Percentiles rank a stretch among this genome's conserved stretches.
Conservation (phyloP, 331 rosid species). For the Erythrophleum ivorense region DNA sequence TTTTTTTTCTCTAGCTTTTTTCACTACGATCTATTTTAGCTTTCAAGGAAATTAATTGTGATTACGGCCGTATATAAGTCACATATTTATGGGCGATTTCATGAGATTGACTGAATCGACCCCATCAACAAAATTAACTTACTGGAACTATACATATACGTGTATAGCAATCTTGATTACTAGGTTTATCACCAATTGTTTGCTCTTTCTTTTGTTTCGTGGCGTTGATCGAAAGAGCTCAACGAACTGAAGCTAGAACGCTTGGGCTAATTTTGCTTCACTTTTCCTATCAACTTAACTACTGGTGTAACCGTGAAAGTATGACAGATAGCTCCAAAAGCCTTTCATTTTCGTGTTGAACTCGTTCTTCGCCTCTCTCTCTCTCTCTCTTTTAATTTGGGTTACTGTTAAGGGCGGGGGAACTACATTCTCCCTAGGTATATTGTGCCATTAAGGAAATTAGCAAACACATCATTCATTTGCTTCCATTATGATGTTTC, state of each 20-base stretch:
- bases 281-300: not conserved
- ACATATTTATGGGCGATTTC: slow-evolving; percentile 44
- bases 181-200: not conserved
- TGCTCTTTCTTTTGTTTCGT: not conserved
- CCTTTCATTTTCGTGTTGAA: slow-evolving; percentile 32
- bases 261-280: slow-evolving; percentile 2
- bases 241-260: slow-evolving; percentile 14
- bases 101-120: slow-evolving; percentile 37
- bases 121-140: slow-evolving; percentile 27
- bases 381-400: not conserved
- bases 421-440: slow-evolving; percentile 25
- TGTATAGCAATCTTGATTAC: not conserved
- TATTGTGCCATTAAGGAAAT: slow-evolving; percentile 31
- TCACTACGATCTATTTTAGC: slow-evolving; percentile 34
- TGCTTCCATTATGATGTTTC: slow-evolving; percentile 41
- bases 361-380: slow-evolving; percentile 13
- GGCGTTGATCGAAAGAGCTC: slow-evolving; percentile 20
- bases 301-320: not conserved
- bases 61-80: slow-evolving; percentile 42
- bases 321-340: slow-evolving; percentile 15
- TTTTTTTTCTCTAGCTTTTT: slow-evolving; percentile 12
- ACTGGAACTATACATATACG: not conserved
- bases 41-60: slow-evolving; percentile 46
- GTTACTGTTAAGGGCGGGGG: slow-evolving; percentile 30
- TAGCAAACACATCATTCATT: slow-evolving; percentile 24